Evolutionary conservation across 2,329 filamentous ascomycete genomes (phyloP).

Genomic region (Aphanoascus verrucosus): DNA sequence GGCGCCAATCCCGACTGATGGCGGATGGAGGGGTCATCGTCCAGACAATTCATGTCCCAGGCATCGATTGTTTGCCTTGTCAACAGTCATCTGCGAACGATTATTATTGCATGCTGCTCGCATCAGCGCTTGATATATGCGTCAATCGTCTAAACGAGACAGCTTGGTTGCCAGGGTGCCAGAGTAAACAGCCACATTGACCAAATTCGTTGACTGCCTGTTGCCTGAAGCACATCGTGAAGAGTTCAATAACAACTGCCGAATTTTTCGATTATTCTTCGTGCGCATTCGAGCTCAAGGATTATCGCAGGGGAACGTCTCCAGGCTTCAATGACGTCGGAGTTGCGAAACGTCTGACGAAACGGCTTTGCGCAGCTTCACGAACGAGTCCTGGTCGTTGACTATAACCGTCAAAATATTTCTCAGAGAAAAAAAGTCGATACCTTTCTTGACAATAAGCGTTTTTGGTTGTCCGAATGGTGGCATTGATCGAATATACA

Average conservation of each 20-base stretch:
- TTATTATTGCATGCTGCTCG: background rate
- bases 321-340: background rate
- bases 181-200: too few species aligned
- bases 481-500: constrained; percentile 16
- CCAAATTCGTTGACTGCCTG: background rate
- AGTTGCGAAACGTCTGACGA: background rate
- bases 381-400: background rate
- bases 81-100: background rate
- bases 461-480: constrained; percentile 1
- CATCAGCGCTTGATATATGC: too few species aligned
- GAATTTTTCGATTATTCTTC: background rate
- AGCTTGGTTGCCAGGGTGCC: too few species aligned
- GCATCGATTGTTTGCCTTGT: background rate
- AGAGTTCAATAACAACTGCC: background rate
- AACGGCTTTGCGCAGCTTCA: background rate
- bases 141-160: too few species aligned
- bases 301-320: background rate
- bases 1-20: background rate
- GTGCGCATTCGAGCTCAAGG: background rate
- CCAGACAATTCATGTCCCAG: background rate
- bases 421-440: background rate
- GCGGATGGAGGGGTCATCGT: constrained; percentile 2
- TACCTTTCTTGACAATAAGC: background rate
- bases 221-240: background rate
- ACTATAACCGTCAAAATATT: background rate